Evolutionary conservation across 1,284 basidiomycete species (phyloP).

Genomic region (Ganoderma meredithae): DNA sequence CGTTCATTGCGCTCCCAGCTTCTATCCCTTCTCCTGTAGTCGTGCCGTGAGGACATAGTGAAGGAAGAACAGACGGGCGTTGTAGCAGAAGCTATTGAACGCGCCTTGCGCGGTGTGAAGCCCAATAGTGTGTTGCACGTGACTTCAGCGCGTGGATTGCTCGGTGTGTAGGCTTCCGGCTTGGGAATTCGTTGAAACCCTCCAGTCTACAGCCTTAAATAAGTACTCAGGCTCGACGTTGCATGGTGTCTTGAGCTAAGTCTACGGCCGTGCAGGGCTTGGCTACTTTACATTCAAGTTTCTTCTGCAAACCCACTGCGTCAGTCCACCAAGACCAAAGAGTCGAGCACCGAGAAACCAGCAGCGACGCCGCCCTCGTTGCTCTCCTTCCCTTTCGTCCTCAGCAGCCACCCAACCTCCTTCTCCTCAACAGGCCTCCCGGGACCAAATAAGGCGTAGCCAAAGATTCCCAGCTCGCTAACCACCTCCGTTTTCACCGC

Average conservation of each 20-base stretch:
- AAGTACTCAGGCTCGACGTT: too few species aligned
- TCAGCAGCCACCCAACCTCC: conserved; percentile 85
- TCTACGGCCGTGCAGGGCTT: not conserved
- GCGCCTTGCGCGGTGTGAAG: not conserved
- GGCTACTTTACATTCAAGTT: not conserved
- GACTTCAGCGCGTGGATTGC: not conserved
- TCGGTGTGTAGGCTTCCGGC: not conserved
- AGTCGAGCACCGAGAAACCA: conserved; percentile 90
- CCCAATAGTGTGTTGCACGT: not conserved
- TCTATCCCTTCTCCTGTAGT: conserved; percentile 67
- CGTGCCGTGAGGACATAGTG: conserved; percentile 58
- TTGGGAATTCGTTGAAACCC: too few species aligned
- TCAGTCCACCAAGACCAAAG: conserved; percentile 72
- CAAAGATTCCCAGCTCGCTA: conserved; percentile 93
- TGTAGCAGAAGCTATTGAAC: conserved; percentile 11
- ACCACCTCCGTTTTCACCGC: conserved; percentile 74
- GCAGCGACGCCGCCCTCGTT: conserved; percentile 96
- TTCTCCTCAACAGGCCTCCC: conserved; percentile 54
- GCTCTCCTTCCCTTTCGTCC: conserved; percentile 93
- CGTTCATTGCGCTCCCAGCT: conserved; percentile 72
- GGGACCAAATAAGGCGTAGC: conserved; percentile 78
- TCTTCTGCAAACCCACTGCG: not conserved
- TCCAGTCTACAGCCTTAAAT: too few species aligned
- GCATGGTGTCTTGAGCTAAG: not conserved
- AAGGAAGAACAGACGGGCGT: conserved; percentile 1